Evolutionary conservation across 768 basidiomycete species (phyloP), one percentile per base, ranked within the genome.

Genomic region (Galerina marginata): DNA sequence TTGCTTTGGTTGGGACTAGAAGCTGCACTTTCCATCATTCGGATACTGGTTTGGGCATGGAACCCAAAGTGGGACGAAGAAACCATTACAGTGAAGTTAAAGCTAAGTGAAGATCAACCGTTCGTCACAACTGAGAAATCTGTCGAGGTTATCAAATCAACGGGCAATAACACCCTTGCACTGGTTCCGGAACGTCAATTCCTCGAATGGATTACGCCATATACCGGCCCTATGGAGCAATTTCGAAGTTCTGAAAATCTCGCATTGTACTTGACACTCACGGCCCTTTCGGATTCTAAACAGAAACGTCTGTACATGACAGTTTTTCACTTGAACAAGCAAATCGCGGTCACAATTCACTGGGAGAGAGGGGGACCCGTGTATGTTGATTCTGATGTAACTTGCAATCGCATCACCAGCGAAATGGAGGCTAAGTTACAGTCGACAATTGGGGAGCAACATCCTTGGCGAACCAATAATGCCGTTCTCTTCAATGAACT

Each of bases 1-100:
- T 44, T 61, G 15, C 12, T 65, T 4, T 65, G 64, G 64, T 43
- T 65, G 6, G 57, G 52, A 51, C 16, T 65, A 1, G 64, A 65
- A 59, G 26, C 45, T 4, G 16, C 37, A 2, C 60, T 65, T 0
- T 65, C 60, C n/a, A n/a, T 61, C 6, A 12, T 65, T 48, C 39
- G 64, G 6, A 59, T 65, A 20, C 4, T 65, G 2, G 45, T 65
- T 6, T 65, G 64, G 64, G 59, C 52, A 54, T 53, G 15, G 9
- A 65, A 65, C 25, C 64, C 64, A 10, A 5, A 6, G 10, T 61
- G 48, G 53, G 59, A 60, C 11, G 56, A 56, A 14, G 25, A 54
- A 14, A 20, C 37, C 7, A 16, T 54, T 12, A 43, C 23, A 0
- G 6, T 54, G 9, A 25, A 42, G 14, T 2, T 54, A 23, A 16